Percentiles rank a stretch among this genome's conserved stretches.
Evolutionary conservation across 2,329 filamentous ascomycete genomes (phyloP).

Genomic region (Rutstroemia sp.): DNA sequence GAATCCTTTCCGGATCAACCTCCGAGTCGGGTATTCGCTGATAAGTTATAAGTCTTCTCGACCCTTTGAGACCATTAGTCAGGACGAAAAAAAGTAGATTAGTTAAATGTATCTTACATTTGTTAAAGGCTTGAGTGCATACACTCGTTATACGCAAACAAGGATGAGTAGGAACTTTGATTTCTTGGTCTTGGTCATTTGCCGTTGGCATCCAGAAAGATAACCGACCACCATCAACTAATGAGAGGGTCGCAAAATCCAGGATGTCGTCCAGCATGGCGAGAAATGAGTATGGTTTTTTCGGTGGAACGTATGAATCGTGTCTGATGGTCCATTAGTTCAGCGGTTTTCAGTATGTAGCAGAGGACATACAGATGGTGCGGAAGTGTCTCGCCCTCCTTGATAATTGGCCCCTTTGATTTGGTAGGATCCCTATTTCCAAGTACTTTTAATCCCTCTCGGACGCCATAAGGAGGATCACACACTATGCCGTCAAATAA

Average conservation of each 20-base stretch:
- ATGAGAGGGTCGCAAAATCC: constrained; percentile 65
- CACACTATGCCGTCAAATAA: constrained; percentile 88
- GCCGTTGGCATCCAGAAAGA: constrained; percentile 98
- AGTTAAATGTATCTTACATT: constrained; percentile 49
- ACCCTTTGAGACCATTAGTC: no score
- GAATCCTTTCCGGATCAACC: constrained; percentile 33
- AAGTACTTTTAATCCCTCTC: constrained; percentile 84
- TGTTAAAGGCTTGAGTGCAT: constrained; percentile 83
- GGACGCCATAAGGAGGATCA: constrained; percentile 91
- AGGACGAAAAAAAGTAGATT: no score
- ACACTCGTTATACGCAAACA: constrained; percentile 65
- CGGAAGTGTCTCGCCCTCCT: constrained; percentile 52
- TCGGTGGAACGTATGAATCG: constrained; percentile 73
- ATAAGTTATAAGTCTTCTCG: constrained; percentile 82
- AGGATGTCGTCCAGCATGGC: constrained; percentile 88
- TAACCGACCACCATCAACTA: constrained; percentile 73
- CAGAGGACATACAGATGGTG: constrained; percentile 53
- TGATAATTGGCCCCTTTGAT: constrained; percentile 48
- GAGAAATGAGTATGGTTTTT: constrained; percentile 84
- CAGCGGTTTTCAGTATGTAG: background rate
- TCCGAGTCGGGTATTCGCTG: constrained; percentile 55
- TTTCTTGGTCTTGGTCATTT: constrained; percentile 68
- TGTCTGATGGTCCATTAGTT: constrained; percentile 33
- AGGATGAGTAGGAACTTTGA: constrained; percentile 70
- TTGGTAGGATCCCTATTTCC: constrained; percentile 64